These are phyloP conservation scores for Phylloporus sp. DNA, from an alignment of 768 basidiomycete species.

Conservation along the genomic window DNA sequence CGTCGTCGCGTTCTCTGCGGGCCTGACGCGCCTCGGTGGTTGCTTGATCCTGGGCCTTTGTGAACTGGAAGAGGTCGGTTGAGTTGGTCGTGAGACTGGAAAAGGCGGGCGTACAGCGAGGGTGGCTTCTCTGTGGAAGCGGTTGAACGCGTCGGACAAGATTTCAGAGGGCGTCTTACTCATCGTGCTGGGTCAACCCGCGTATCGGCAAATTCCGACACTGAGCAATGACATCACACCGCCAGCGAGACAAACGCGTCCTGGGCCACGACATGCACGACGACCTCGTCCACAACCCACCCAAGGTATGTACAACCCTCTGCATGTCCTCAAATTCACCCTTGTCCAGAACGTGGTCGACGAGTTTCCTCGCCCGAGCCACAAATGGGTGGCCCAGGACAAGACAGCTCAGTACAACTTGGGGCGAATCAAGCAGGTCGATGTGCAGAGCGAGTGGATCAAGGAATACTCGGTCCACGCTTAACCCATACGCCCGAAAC, in stretches of 20 bases:
- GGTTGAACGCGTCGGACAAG: slow-evolving; percentile 38
- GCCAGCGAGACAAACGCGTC: no score
- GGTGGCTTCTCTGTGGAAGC: slow-evolving; percentile 37
- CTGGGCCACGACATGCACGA: slow-evolving; percentile 32
- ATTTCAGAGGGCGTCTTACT: slow-evolving; percentile 33
- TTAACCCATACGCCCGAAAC: not conserved
- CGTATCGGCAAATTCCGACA: slow-evolving; percentile 26
- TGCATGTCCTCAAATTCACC: not conserved
- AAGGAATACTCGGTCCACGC: slow-evolving; percentile 24
- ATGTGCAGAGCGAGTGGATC: slow-evolving; percentile 13
- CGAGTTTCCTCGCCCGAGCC: slow-evolving; percentile 1
- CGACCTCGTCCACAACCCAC: slow-evolving; percentile 30
- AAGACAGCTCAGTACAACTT: slow-evolving; percentile 8
- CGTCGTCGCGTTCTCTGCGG: slow-evolving; percentile 46
- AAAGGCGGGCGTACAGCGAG: slow-evolving; percentile 33
- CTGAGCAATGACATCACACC: slow-evolving; percentile 8
- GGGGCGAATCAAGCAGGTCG: slow-evolving; percentile 18
- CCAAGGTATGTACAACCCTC: no score
- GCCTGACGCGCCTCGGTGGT: slow-evolving; percentile 43
- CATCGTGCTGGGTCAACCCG: slow-evolving; percentile 21
- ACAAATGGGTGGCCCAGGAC: slow-evolving; percentile 21
- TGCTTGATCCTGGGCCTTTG: slow-evolving; percentile 51
- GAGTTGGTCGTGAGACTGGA: not conserved
- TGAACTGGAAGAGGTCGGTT: slow-evolving; percentile 36
- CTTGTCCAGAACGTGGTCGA: slow-evolving; percentile 14